phyloP scores from a whole-genome alignment of 176 grass and related monocot genomes.

The Miscanthus lutarioriparius region DNA sequence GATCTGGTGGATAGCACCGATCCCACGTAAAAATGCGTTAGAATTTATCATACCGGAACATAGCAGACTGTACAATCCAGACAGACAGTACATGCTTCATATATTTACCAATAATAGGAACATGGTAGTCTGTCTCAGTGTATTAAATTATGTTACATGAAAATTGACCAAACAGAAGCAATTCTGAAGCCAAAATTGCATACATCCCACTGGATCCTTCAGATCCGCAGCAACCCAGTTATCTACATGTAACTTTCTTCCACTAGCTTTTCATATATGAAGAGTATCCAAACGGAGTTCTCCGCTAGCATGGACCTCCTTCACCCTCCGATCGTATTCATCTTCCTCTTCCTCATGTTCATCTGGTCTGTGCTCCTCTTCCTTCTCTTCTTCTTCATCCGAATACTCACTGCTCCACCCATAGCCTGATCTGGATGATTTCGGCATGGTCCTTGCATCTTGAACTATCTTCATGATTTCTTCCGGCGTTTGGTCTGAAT shows the following conservation, averaged over 20 bases:
- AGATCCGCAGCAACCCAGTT: slow-evolving; percentile 25
- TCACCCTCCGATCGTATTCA: slow-evolving; percentile 81
- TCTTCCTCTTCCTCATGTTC: slow-evolving; percentile 61
- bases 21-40: neutral
- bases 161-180: slow-evolving; percentile 40
- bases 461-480: slow-evolving; percentile 85
- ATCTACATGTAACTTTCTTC: slow-evolving; percentile 36
- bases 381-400: slow-evolving; percentile 65
- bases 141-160: slow-evolving; percentile 45
- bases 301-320: slow-evolving; percentile 71
- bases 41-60: neutral
- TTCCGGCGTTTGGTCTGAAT: slow-evolving; percentile 70
- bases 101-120: slow-evolving; percentile 30
- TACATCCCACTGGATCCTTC: slow-evolving; percentile 26
- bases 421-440: slow-evolving; percentile 55
- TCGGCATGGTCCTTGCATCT: slow-evolving; percentile 71
- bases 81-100: slow-evolving; percentile 21
- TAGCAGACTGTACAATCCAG: neutral
- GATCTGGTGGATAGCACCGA: neutral
- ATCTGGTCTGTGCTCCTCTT: slow-evolving; percentile 44
- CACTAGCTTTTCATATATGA: slow-evolving; percentile 53
- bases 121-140: neutral
- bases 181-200: slow-evolving; percentile 55
- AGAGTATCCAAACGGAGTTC: slow-evolving; percentile 63
- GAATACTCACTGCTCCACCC: slow-evolving; percentile 53